Evolutionary conservation across 2,329 filamentous ascomycete species (phyloP), one percentile per base, ranked within the genome.

Genomic region (Beauveria medogensis): DNA sequence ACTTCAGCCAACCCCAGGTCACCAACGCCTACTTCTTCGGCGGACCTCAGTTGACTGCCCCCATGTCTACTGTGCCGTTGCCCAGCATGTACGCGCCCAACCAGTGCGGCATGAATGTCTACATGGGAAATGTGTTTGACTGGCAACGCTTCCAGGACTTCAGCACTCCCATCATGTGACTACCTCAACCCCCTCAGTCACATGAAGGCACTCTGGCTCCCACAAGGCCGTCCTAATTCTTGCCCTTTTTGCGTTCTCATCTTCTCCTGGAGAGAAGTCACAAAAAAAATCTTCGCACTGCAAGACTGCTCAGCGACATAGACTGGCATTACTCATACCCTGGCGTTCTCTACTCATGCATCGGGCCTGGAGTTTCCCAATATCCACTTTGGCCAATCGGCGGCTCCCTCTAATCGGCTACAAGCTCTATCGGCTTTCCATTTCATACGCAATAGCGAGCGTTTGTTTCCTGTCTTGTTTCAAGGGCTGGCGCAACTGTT

Each of bases 71-170:
- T 47, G 82, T 96, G 51, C 89, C 92, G 54, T 81, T 97, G 59
- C 92, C 92, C 48, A 96, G 91, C 77, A 90, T 92, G 84, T 80
- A 96, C 64, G 84, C 90, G 68, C 86, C 89, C 64, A 68, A 66
- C 22, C 91, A 91, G 72, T 97, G 93, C 75, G 91, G 91, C 68
- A 85, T 92, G 62, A 88, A 87, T 71, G 80, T 87, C 63, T 88
- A 86, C 63, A 92, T 89, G 78, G 83, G 84, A 67, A 69, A 68
- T 26, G 69, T 86, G 65, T 95, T 95, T 73, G 90, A 89, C 68
- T 96, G 91, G 90, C 91, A 90, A 73, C 82, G 89, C 68, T 91
- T 89, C 73, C 89, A 90, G 71, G 90, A 93, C 74, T 95, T 92
- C 73, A 83, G 56, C 41, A 63, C 90, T 67, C 87, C 90, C 65